These are phyloP conservation scores for Malbranchea zuffiana DNA, from an alignment of 2,329 filamentous ascomycete species.

Conservation along the genomic window DNA sequence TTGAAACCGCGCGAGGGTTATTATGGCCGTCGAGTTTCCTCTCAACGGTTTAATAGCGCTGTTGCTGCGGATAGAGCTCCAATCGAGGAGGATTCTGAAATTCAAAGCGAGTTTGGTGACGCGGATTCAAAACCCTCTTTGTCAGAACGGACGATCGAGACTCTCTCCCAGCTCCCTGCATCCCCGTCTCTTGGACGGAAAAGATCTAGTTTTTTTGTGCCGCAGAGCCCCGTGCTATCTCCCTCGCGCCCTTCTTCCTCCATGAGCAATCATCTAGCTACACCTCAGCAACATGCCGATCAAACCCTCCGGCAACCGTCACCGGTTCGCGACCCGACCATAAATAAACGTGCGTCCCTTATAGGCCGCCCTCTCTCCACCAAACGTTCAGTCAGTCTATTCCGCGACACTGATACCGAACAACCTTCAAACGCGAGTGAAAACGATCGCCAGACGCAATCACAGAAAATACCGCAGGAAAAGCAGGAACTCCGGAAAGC, in stretches of 20 bases:
- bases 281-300: too few species aligned
- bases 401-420: background rate
- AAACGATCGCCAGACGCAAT: background rate
- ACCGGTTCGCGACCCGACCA: background rate
- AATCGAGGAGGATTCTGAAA: background rate
- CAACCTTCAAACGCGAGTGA: constrained; percentile 3
- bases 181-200: constrained; percentile 60
- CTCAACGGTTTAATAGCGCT: background rate
- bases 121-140: constrained; percentile 45
- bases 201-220: constrained; percentile 49
- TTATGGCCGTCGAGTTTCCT: constrained; percentile 1
- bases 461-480: background rate
- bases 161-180: constrained; percentile 63
- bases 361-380: background rate
- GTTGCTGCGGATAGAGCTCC: constrained; percentile 2
- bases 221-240: constrained; percentile 23
- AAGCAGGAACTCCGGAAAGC: constrained; percentile 7
- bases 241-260: constrained; percentile 22
- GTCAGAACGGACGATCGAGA: constrained; percentile 77
- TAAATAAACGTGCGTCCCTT: background rate
- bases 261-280: background rate
- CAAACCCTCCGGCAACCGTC: background rate
- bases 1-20: constrained; percentile 6
- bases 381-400: background rate
- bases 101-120: background rate